Evolutionary conservation across 2,329 filamentous ascomycete species (phyloP), one percentile per base, ranked within the genome.

Genomic region (Cladorrhinum sp.): DNA sequence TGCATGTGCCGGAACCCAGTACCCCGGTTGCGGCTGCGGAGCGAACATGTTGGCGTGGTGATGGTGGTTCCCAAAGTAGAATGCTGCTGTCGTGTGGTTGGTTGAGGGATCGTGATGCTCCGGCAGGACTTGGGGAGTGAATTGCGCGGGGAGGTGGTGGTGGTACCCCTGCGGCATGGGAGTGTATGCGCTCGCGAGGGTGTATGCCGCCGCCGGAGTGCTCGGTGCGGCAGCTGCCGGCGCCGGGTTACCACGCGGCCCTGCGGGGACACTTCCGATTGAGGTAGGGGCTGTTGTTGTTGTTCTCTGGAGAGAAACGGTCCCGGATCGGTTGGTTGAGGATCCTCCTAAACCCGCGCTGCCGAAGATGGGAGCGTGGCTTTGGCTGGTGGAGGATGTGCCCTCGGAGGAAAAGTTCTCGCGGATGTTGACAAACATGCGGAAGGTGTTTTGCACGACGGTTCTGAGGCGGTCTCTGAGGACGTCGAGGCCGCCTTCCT

Each of bases 381-480:
- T 59, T 16, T 63, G 61, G 41, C 66, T 66, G 2, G 65, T 67
- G 2, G 65, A 68, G 1, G 68, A 67, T 18, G 67, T 67, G 12
- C n/a, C n/a, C n/a, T 67, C 65, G 0, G 66, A 57, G 18, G 62
- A 61, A 12, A 64, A 53, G 13, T 55, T 59, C 5, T 64, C 65
- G 53, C 63, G 64, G 1, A 68, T 58, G 32, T 55, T 67, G 54
- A 65, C 56, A 20, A 65, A 67, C 27, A 65, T 64, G 45, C 62
- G 58, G 23, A 66, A 69, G 2, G 68, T 66, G 50, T 68, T 62
- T 51, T 67, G 64, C 8, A 65, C 68, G 2, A 66, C 63, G 51
- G 57, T 64, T 27, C 61, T 59, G 18, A 68, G 59, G 0, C 64
- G 63, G 23, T 65, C 58, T 13, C 63, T 61, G 36, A 66, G 52